Evolutionary conservation across 331 rosid species (phyloP), one percentile per base, ranked within the genome.

Genomic region (Quercus tomentella): DNA sequence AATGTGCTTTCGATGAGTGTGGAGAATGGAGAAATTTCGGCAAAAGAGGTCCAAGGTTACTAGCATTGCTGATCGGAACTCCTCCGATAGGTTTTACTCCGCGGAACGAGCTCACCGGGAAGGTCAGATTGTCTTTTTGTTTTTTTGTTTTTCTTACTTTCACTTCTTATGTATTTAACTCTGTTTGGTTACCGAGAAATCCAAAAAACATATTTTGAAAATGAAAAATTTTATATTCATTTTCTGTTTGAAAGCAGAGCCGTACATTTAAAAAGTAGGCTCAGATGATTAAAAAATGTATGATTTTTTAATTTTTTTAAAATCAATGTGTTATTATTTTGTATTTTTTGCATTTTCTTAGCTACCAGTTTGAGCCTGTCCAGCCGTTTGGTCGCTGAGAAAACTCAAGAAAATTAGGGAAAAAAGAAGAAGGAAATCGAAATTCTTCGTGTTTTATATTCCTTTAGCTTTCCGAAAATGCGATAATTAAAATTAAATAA

Each of bases 21-120:
- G 21, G 55, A 28, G 21, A n/a, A 88, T 91, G 97, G 94, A 95
- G 23, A 85, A 81, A 58, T 69, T 84, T 57, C 92, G 88, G 77
- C 81, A 71, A 55, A 52, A 35, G 86, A 85, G 88, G 67, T 87
- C 84, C 86, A 82, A 78, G 66, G 9, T 80, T 52, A 22, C 85
- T 5, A 74, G 25, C 77, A 60, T 69, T 63, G 56, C 79, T 79
- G 84, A 70, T 71, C 82, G 76, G 74, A 79, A 80, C 81, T 66
- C 75, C 71, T 86, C 70, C 56, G 79, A 77, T 21, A 62, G 81
- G 62, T 73, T 83, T 52, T 21, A n/a, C 75, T 57, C 66, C 77
- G 11, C 77, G 5, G 85, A 84, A 23, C 85, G 81, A 79, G 70
- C 78, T 82, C 68, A 68, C 41, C 45, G 83, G 16, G 78, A 77